These are phyloP conservation scores for Datisca glomerata DNA, from an alignment of 306 rosid species.

Conservation along the genomic window DNA sequence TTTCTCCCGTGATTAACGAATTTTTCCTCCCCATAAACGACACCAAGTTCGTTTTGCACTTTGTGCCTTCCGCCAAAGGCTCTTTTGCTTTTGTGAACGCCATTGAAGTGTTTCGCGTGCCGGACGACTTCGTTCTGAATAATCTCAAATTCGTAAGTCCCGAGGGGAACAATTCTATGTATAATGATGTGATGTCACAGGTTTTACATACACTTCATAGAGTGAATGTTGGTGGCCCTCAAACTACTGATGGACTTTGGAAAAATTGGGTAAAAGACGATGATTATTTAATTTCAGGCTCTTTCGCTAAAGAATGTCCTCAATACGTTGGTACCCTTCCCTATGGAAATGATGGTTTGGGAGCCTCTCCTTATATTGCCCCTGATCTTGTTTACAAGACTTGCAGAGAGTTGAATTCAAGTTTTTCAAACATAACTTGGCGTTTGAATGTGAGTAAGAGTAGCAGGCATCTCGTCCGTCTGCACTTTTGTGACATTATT, in stretches of 20 bases:
- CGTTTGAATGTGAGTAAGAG: conserved; percentile 17
- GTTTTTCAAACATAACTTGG: conserved; percentile 19
- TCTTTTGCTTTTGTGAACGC: conserved; percentile 39
- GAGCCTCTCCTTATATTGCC: conserved; percentile 1
- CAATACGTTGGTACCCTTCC: rapidly evolving
- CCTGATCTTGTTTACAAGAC: conserved; percentile 13
- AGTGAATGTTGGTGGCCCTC: conserved; percentile 23
- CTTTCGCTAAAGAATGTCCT: background rate
- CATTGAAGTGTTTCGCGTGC: conserved; percentile 30
- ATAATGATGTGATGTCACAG: conserved; percentile 2
- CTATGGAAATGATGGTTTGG: background rate
- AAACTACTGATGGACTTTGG: background rate
- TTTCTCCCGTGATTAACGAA: conserved; percentile 14
- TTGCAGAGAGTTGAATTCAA: conserved; percentile 1
- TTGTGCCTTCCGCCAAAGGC: conserved; percentile 9
- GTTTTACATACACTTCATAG: conserved; percentile 16
- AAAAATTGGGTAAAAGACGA: conserved; percentile 23
- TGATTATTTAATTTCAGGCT: background rate
- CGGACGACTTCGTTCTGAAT: background rate
- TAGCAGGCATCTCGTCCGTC: conserved; percentile 12
- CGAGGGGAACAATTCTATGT: background rate
- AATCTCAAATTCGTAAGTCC: rapidly evolving
- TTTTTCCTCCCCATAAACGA: conserved; percentile 4
- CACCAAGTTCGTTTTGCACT: conserved; percentile 8
- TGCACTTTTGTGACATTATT: conserved; percentile 25